Evolutionary conservation across 306 rosid genomes (phyloP).

Genomic region (peach (Prunus persica)): DNA sequence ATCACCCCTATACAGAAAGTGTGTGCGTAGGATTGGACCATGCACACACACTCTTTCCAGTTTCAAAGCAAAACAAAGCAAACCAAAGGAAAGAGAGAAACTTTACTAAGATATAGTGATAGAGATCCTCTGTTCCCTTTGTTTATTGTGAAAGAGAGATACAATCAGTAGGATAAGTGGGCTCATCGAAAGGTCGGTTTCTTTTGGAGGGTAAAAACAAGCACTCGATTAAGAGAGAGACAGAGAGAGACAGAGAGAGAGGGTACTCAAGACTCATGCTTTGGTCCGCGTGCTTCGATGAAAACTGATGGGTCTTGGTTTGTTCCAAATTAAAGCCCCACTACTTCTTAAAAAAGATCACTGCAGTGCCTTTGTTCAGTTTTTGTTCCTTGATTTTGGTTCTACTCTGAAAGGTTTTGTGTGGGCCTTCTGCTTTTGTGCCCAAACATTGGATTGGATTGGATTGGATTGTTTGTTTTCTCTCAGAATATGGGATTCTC

Average conservation of each 20-base stretch:
- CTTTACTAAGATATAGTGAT: neutral
- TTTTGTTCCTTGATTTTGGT: constrained; percentile 55
- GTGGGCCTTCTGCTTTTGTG: constrained; percentile 33
- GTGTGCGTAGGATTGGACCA: constrained; percentile 61
- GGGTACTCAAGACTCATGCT: constrained; percentile 42
- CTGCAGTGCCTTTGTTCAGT: constrained; percentile 57
- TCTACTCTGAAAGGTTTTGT: constrained; percentile 18
- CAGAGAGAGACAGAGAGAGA: neutral
- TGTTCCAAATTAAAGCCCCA: constrained; percentile 39
- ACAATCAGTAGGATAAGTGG: constrained; percentile 40
- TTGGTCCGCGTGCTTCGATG: constrained; percentile 86
- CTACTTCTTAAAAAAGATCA: constrained; percentile 22
- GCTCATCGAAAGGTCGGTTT: constrained; percentile 83
- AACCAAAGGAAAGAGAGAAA: constrained; percentile 3
- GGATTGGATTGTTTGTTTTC: constrained; percentile 39
- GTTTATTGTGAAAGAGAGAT: constrained; percentile 6
- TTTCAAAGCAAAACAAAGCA: constrained; percentile 31
- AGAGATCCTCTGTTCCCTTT: constrained; percentile 21
- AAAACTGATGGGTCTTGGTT: constrained; percentile 41
- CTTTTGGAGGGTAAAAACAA: constrained; percentile 49
- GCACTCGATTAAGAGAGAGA: constrained; percentile 36
- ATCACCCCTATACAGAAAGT: constrained; percentile 43
- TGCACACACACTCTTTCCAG: constrained; percentile 52
- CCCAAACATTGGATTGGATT: constrained; percentile 27
- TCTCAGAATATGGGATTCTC: constrained; percentile 21